phyloP scores from a whole-genome alignment of 2,329 filamentous ascomycete genomes.

The Penicillium brasilianum region DNA sequence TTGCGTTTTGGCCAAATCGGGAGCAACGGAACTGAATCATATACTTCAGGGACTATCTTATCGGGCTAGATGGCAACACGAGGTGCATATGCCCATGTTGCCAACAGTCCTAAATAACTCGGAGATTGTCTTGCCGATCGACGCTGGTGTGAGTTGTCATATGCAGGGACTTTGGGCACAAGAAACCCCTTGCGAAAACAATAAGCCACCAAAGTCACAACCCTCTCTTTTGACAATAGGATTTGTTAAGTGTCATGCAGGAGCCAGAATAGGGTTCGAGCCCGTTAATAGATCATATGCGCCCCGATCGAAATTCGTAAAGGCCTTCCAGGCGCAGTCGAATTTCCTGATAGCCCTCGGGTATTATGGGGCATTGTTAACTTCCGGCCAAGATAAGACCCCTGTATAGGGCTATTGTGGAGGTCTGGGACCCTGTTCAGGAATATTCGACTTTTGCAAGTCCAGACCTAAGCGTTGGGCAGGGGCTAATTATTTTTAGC shows the following conservation, averaged over 20 bases:
- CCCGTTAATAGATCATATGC: not conserved
- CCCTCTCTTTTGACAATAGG: not conserved
- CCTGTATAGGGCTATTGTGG: not conserved
- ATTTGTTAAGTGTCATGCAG: not conserved
- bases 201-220: not conserved
- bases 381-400: not conserved
- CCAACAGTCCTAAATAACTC: not conserved
- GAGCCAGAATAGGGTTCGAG: not conserved
- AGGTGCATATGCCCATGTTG: not conserved
- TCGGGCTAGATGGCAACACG: not conserved
- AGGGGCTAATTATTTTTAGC: not conserved
- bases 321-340: not conserved
- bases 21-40: not conserved
- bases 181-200: not conserved
- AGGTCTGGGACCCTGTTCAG: not conserved
- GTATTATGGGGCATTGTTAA: not conserved
- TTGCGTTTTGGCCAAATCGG: not conserved
- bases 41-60: not conserved
- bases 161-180: constrained; percentile 3
- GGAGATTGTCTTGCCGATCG: not conserved
- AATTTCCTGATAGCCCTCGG: not conserved
- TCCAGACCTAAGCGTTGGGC: not conserved
- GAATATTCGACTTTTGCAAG: not conserved
- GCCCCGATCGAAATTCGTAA: not conserved
- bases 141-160: constrained; percentile 6